Evolutionary conservation across 202 grass and related monocot genomes (phyloP).

Genomic region (Schoenoplectus tabernaemontani): DNA sequence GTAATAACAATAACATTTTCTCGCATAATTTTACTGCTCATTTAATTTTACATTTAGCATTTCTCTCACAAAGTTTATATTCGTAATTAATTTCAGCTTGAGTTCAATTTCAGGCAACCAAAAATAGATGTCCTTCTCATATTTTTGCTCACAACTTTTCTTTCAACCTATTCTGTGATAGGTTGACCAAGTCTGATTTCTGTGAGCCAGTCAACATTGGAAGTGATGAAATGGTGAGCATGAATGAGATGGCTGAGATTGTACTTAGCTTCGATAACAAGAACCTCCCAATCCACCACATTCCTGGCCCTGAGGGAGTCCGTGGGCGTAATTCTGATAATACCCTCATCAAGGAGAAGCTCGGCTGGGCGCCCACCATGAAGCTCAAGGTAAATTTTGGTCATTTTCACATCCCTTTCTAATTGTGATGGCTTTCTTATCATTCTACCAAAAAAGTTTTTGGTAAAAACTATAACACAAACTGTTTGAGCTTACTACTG

Average conservation of each 20-base stretch:
- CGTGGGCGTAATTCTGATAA: constrained; percentile 86
- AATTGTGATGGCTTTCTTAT: neutral
- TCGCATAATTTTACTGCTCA: neutral
- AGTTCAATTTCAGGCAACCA: neutral
- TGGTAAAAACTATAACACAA: neutral
- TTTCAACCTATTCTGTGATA: constrained; percentile 12
- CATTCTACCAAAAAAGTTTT: neutral
- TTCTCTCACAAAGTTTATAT: neutral
- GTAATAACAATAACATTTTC: constrained; percentile 30
- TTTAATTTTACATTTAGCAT: neutral
- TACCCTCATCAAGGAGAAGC: constrained; percentile 83
- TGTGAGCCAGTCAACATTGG: constrained; percentile 80
- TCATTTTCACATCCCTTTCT: neutral
- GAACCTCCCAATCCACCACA: constrained; percentile 76
- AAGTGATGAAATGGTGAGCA: constrained; percentile 92
- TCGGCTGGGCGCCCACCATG: constrained; percentile 86
- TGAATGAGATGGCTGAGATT: constrained; percentile 93
- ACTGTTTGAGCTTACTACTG: neutral
- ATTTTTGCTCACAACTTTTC: neutral
- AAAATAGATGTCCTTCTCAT: neutral
- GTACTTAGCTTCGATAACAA: constrained; percentile 66
- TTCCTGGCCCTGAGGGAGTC: constrained; percentile 81
- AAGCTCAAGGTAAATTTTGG: constrained; percentile 50
- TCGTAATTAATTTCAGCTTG: neutral
- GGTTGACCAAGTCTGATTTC: constrained; percentile 85